Conservation (phyloP, 31 red algal species). For the Bonnemaisonia californica region DNA sequence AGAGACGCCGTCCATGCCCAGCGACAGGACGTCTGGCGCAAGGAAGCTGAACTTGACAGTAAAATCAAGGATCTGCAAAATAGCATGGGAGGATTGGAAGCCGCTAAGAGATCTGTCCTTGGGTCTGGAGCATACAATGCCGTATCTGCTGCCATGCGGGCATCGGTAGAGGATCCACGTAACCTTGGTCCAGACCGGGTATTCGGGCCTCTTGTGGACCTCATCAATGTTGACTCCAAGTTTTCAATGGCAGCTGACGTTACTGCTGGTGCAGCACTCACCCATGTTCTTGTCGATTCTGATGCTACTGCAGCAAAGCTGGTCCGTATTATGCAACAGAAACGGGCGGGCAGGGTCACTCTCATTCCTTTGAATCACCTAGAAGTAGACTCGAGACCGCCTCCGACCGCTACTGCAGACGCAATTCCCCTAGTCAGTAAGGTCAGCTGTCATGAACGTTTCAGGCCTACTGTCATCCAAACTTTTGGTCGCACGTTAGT, state of each 20-base stretch:
- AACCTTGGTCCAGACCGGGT: slow-evolving; percentile 67
- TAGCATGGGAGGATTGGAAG: slow-evolving; percentile 67
- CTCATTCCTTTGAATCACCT: slow-evolving; percentile 95
- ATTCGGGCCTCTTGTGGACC: slow-evolving; percentile 87
- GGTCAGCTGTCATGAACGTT: slow-evolving; percentile 61
- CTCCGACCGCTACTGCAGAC: slow-evolving; percentile 61
- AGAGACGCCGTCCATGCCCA: slow-evolving; percentile 62
- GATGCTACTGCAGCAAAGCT: slow-evolving; percentile 89
- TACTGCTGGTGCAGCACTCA: slow-evolving; percentile 69
- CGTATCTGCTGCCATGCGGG: slow-evolving; percentile 41
- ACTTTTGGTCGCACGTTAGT: slow-evolving; percentile 85
- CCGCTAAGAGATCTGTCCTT: slow-evolving; percentile 61
- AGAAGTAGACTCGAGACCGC: slow-evolving; percentile 27
- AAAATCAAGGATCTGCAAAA: slow-evolving; percentile 50
- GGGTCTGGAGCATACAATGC: slow-evolving; percentile 62
- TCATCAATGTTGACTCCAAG: slow-evolving; percentile 82
- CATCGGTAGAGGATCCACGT: slow-evolving; percentile 33
- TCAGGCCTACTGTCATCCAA: slow-evolving; percentile 56
- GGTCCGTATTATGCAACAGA: slow-evolving; percentile 56
- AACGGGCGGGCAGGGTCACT: slow-evolving; percentile 88
- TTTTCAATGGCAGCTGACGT: slow-evolving; percentile 86
- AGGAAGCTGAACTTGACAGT: slow-evolving; percentile 62
- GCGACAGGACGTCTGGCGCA: slow-evolving; percentile 78
- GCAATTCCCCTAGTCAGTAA: slow-evolving; percentile 84
- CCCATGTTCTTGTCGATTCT: slow-evolving; percentile 86